Evolutionary conservation across 805 yeast species (phyloP), one percentile per base, ranked within the genome.

Genomic region (Candida odintsovae): DNA sequence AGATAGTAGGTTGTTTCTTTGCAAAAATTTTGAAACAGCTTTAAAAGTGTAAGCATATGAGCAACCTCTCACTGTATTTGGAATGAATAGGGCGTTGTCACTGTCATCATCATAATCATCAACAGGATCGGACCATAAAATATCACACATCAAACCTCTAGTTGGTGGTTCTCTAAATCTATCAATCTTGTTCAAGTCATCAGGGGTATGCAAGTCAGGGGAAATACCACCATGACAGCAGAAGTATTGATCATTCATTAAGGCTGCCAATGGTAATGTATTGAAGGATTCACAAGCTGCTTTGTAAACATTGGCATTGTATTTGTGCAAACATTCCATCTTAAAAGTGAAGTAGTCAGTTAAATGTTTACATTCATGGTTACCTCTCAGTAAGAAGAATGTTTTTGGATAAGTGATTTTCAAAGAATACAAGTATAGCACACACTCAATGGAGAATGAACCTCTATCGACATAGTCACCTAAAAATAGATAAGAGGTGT

Each of bases 381-480:
- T 92, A 11, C 99, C 98, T 51, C 98, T 72, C 45, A 92, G 72
- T 75, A 92, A 71, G 79, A 84, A 86, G 55, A 92, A 78, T 5
- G 86, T 78, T 22, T 70, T 64, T 7, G 92, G 92, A 63, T 79
- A 84, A 58, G 78, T 83, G 57, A 90, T 70, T 64, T 92, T 92
- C 59, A 90, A 67, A 4, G 95, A 67, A 72, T 87, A 90, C 45
- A 92, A 66, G 55, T 86, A 83, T 38, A 92, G 63, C 41, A 86
- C 66, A 59, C 87, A 81, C 64, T 92, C 99, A 50, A 89, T 78
- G 13, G 96, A 86, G 61, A 86, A 90, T 20, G 86, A 79, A 4
- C 99, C 99, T 53, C 99, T 75, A 67, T 92, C 99, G 19, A 92
- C 97, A 62, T 90, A 92, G 66, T 92, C 98, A 15, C 98, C 97